Evolutionary conservation across 371 early-diverging fungal genomes (phyloP).

Genomic region (Umbelopsis sp.): DNA sequence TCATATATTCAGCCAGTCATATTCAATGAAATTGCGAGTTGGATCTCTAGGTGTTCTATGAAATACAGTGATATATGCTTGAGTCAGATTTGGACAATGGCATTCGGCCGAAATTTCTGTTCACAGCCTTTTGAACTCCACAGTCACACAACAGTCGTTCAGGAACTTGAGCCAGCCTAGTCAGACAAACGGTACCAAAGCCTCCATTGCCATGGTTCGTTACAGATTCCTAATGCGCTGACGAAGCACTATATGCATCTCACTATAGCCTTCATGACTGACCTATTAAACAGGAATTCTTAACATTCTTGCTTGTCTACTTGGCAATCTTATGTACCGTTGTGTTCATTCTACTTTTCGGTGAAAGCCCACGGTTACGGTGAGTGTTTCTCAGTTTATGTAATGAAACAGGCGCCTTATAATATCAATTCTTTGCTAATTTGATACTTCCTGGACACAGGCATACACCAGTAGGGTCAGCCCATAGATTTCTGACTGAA

Average conservation of each 20-base stretch:
- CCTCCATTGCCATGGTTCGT: not conserved
- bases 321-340: slow-evolving; percentile 33
- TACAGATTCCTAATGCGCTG: not conserved
- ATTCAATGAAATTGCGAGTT: too few species aligned
- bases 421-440: not conserved
- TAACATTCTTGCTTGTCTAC: slow-evolving; percentile 26
- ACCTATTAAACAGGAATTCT: slow-evolving; percentile 25
- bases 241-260: not conserved
- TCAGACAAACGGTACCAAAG: too few species aligned
- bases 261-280: not conserved
- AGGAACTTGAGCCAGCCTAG: not conserved
- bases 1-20: not conserved
- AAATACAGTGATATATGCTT: too few species aligned
- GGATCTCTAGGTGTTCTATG: too few species aligned
- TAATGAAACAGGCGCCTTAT: not conserved
- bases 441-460: slow-evolving; percentile 22
- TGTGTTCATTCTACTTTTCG: slow-evolving; percentile 47
- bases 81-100: too few species aligned
- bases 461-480: slow-evolving; percentile 40
- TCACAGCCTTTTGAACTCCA: not conserved
- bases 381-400: not conserved
- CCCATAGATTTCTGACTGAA: slow-evolving; percentile 30
- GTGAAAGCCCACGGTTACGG: slow-evolving; percentile 46
- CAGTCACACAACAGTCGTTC: slow-evolving; percentile 3
- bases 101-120: too few species aligned